A percentile compares a stretch with the other conserved stretches of the same genome.
Evolutionary conservation across 1,139 yeast genomes (phyloP).

Genomic region (Diutina sp.): DNA sequence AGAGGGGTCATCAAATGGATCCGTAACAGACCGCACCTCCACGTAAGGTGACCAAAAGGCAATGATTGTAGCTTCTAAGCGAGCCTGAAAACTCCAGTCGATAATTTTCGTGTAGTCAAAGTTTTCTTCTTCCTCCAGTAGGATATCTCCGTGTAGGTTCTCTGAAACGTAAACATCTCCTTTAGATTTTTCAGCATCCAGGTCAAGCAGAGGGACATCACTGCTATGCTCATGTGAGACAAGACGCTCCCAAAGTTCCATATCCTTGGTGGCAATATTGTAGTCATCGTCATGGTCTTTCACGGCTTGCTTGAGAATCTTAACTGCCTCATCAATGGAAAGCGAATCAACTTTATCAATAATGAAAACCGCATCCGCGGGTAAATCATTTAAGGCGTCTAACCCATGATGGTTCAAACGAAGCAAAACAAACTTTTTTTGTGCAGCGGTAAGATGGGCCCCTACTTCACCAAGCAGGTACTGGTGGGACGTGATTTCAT

Average conservation of each 20-base stretch:
- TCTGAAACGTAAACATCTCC: slow-evolving; percentile 21
- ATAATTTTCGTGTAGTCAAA: neutral
- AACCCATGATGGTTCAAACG: slow-evolving; percentile 7
- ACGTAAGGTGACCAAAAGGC: slow-evolving; percentile 8
- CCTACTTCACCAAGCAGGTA: neutral
- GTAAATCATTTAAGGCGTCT: neutral
- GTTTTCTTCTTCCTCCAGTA: slow-evolving; percentile 9
- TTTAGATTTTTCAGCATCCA: neutral
- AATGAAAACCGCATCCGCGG: neutral
- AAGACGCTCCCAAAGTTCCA: neutral
- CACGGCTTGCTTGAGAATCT: neutral
- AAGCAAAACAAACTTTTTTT: neutral
- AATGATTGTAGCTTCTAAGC: slow-evolving; percentile 7
- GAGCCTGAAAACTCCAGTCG: slow-evolving; percentile 8
- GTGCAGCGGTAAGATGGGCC: neutral
- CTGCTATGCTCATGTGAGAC: neutral
- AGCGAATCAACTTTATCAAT: neutral
- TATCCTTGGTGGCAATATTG: neutral
- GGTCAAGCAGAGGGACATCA: neutral
- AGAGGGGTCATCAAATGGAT: slow-evolving; percentile 7
- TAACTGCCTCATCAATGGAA: neutral
- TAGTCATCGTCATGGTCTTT: neutral
- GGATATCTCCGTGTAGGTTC: neutral
- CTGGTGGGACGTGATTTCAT: neutral
- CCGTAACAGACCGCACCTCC: slow-evolving; percentile 8